These are phyloP conservation scores for Lichtheimia ramosa DNA, from an alignment of 371 early-diverging fungal species.

Conservation along the genomic window DNA sequence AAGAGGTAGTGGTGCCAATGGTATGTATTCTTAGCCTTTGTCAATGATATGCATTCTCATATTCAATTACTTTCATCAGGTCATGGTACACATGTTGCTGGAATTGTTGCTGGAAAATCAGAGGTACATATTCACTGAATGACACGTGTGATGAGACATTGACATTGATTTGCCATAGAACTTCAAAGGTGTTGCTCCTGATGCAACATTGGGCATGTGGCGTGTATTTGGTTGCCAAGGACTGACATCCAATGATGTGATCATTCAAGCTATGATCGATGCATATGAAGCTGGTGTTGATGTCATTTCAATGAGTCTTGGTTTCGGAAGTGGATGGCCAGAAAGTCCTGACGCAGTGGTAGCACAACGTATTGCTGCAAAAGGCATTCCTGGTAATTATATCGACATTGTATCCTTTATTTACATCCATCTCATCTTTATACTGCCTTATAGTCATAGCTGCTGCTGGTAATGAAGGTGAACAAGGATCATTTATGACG, in stretches of 20 bases:
- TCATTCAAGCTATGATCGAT: slow-evolving; percentile 58
- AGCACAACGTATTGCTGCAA: slow-evolving; percentile 33
- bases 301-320: slow-evolving; percentile 66
- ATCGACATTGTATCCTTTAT: neutral
- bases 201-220: slow-evolving; percentile 53
- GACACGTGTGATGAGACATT: neutral
- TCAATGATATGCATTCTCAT: too few species aligned
- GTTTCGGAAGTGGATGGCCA: slow-evolving; percentile 52
- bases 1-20: slow-evolving; percentile 29
- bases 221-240: slow-evolving; percentile 64
- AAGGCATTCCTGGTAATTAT: slow-evolving; percentile 25
- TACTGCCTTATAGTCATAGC: slow-evolving; percentile 29
- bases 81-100: slow-evolving; percentile 16
- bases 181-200: slow-evolving; percentile 63
- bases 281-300: slow-evolving; percentile 59
- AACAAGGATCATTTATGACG: slow-evolving; percentile 39
- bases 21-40: too few species aligned
- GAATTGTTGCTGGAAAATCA: slow-evolving; percentile 63
- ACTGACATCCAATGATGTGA: slow-evolving; percentile 50
- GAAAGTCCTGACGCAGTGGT: slow-evolving; percentile 39
- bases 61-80: slow-evolving; percentile 17
- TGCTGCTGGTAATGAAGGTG: slow-evolving; percentile 57
- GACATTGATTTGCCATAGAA: slow-evolving; percentile 10
- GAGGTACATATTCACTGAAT: slow-evolving; percentile 16
- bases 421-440: neutral